Percentiles rank a stretch among this genome's conserved stretches.
These are phyloP conservation scores for Coemansia sp. DNA, from an alignment of 192 early-diverging fungal genomes.

Conservation along the genomic window DNA sequence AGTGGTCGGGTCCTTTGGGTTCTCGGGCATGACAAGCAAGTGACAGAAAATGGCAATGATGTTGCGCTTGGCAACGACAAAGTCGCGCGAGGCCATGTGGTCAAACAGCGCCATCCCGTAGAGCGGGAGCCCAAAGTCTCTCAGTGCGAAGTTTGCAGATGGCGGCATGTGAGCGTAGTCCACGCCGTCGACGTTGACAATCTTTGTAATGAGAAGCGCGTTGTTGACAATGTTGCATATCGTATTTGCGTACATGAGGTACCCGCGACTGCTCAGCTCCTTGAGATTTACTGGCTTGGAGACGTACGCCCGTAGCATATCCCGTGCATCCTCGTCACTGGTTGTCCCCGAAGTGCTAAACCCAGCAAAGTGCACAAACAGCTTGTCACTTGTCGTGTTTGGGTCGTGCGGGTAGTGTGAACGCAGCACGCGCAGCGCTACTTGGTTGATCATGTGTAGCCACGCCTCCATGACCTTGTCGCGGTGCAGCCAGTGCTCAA, in stretches of 20 bases:
- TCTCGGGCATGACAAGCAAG: constrained; percentile 13
- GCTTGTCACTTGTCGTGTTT: constrained; percentile 1
- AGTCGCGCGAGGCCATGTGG: constrained; percentile 5
- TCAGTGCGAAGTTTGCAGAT: constrained; percentile 33
- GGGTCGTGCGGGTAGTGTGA: constrained; percentile 27
- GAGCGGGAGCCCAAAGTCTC: constrained; percentile 26
- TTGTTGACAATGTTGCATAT: constrained; percentile 22
- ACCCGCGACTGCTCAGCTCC: constrained; percentile 12
- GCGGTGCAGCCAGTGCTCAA: constrained; percentile 43
- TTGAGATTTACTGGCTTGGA: constrained; percentile 16
- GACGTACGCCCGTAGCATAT: constrained; percentile 14
- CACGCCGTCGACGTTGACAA: constrained; percentile 16
- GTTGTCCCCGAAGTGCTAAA: constrained; percentile 21
- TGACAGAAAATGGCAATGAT: constrained; percentile 12
- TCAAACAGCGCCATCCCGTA: constrained; percentile 20
- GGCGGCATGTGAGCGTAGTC: constrained; percentile 33
- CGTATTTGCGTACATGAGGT: constrained; percentile 18
- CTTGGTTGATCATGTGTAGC: constrained; percentile 23
- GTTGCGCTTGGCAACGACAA: constrained; percentile 6
- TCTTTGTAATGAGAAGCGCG: constrained; percentile 12
- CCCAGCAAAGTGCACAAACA: constrained; percentile 18
- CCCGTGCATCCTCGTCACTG: constrained; percentile 10
- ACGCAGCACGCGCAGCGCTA: constrained; percentile 19
- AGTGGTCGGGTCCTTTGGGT: constrained; percentile 20
- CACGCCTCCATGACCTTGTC: constrained; percentile 28